Evolutionary conservation across 1,139 yeast genomes (phyloP), one percentile per base, ranked within the genome.

Genomic region (Scheffersomyces lignicola): DNA sequence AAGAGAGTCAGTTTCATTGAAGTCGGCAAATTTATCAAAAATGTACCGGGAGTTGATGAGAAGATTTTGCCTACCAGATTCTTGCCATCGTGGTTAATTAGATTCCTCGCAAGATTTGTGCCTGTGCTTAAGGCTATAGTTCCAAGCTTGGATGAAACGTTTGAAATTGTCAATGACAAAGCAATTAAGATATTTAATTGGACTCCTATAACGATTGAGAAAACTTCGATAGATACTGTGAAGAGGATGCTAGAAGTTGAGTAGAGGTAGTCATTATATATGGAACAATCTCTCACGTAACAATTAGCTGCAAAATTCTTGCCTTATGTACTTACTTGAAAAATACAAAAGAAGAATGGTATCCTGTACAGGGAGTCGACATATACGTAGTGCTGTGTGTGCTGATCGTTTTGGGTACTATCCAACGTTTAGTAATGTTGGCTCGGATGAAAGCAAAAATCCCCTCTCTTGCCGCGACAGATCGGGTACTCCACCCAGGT

Each of bases 121-220:
- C 14, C 5, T 24, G 10, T 8, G 16, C 4, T 8, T 8, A 24
- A 12, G 7, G 15, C 14, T 7, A 4, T 24, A 8, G 15, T 24
- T n/a, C 15, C 28, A 24, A 7, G 12, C 16, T 7, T 24, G 4
- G 28, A 24, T 24, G 5, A 4, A 5, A n/a, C 4, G 5, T 24
- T 4, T 24, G 28, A 24, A 14, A 24, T 11, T 10, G 5, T 8
- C 5, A 26, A 26, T 26, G 10, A 6, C 10, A 26, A 26, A 14
- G 18, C 29, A 26, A 12, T 26, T 5, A 26, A 26, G 20, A 16
- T 14, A 14, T 26, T 26, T 26, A 10, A 26, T 26, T 26, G 20
- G 29, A 11, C 4, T 4, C 29, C 29, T 4, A 26, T 26, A 16
- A 14, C 14, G 6, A 10, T 16, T 16, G 5, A 26, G 11, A 12